These are phyloP conservation scores for Mycena indigotica DNA, from an alignment of 768 basidiomycete species.

Conservation along the genomic window DNA sequence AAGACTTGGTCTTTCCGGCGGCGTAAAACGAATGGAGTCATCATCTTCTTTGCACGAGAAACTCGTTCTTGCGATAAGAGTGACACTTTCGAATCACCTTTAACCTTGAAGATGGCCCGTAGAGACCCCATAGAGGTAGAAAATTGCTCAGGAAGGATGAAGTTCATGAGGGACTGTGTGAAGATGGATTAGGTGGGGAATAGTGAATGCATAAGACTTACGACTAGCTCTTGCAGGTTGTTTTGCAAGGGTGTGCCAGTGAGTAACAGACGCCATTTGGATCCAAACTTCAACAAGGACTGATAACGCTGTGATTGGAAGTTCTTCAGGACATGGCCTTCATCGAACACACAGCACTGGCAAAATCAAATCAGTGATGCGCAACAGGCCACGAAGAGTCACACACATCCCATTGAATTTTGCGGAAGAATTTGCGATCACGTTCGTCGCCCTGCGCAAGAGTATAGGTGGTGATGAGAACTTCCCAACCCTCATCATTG, in stretches of 20 bases:
- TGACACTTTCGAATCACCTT: slow-evolving; percentile 87
- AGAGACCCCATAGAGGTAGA: slow-evolving; percentile 74
- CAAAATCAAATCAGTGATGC: not conserved
- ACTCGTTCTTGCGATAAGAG: slow-evolving; percentile 91
- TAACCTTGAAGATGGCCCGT: slow-evolving; percentile 95
- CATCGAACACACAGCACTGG: slow-evolving; percentile 93
- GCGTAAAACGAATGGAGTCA: slow-evolving; percentile 98
- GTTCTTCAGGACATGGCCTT: slow-evolving; percentile 97
- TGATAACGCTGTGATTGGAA: slow-evolving; percentile 97
- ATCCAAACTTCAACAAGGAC: slow-evolving; percentile 79
- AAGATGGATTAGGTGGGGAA: slow-evolving; percentile 7
- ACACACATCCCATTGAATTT: slow-evolving; percentile 90
- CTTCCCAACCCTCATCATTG: slow-evolving; percentile 76
- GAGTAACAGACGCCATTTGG: slow-evolving; percentile 87
- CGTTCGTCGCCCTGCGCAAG: slow-evolving; percentile 87
- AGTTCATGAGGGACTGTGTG: slow-evolving; percentile 90
- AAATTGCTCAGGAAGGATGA: slow-evolving; percentile 93
- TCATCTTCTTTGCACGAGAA: slow-evolving; percentile 96
- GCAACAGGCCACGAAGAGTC: slow-evolving; percentile 1
- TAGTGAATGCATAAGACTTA: slow-evolving; percentile 50
- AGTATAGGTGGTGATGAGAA: slow-evolving; percentile 95
- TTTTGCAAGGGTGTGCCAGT: slow-evolving; percentile 97
- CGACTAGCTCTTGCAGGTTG: slow-evolving; percentile 87
- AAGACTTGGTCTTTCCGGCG: slow-evolving; percentile 95
- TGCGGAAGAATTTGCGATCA: slow-evolving; percentile 92